Conservation (phyloP, 139 green algal genomes). For the Chlamydomonas schloesseri region DNA sequence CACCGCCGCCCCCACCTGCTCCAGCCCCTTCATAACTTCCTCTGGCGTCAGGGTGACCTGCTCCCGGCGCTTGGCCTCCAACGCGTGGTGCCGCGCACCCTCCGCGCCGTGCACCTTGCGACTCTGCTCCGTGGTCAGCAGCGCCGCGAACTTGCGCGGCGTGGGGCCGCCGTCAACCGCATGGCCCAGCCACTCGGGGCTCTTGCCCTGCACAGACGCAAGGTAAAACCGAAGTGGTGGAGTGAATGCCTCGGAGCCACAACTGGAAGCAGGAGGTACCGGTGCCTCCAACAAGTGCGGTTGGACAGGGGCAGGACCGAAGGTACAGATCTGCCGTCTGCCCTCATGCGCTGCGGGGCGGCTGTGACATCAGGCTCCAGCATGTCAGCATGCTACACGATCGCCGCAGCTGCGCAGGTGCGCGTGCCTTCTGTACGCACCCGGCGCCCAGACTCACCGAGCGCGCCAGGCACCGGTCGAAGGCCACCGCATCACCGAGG, state of each 20-base stretch:
- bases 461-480: slow-evolving; percentile 29
- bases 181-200: slow-evolving; percentile 18
- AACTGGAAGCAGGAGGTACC: too few relatives aligned
- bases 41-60: neutral
- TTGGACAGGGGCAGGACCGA: too few relatives aligned
- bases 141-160: slow-evolving; percentile 12
- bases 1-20: neutral
- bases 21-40: slow-evolving; percentile 3
- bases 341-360: too few relatives aligned
- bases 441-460: slow-evolving; percentile 41
- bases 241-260: too few relatives aligned
- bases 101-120: slow-evolving; percentile 10
- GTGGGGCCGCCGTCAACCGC: slow-evolving; percentile 3
- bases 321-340: too few relatives aligned
- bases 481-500: neutral
- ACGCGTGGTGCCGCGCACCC: neutral
- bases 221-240: neutral
- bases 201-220: slow-evolving; percentile 18
- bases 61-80: slow-evolving; percentile 6
- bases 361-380: too few relatives aligned
- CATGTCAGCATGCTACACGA: too few relatives aligned
- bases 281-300: too few relatives aligned
- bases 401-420: too few relatives aligned
- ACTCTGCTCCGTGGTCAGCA: slow-evolving; percentile 4
- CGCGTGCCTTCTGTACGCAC: too few relatives aligned